phyloP scores from a whole-genome alignment of 352 stramenopile genomes.

The Pythium guiyangense region DNA sequence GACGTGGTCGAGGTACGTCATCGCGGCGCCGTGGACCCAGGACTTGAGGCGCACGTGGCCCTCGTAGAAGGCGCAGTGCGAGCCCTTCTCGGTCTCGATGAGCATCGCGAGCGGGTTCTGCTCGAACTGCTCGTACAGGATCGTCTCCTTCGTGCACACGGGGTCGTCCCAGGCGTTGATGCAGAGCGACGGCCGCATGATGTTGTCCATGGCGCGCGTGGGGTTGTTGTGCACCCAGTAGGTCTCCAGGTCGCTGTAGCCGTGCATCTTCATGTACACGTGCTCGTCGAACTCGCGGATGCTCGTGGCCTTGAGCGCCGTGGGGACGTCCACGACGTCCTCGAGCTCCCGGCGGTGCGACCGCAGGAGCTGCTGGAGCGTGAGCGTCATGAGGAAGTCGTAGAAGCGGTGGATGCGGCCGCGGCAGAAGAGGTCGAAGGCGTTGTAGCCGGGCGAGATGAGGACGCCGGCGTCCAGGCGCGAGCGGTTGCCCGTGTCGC shows the following conservation, averaged over 20 bases:
- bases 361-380: constrained; percentile 59
- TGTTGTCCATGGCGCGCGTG: no score
- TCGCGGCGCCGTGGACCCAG: constrained; percentile 48
- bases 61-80: no score
- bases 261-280: constrained; percentile 82
- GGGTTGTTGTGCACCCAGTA: no score
- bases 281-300: constrained; percentile 73
- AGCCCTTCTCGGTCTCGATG: no score
- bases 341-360: constrained; percentile 38
- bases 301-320: constrained; percentile 40
- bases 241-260: constrained; percentile 53
- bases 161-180: no score
- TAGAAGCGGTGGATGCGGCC: constrained; percentile 65
- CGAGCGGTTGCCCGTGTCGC: constrained; percentile 44
- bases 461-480: constrained; percentile 51
- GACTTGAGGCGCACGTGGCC: constrained; percentile 53
- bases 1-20: constrained; percentile 58
- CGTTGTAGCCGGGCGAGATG: constrained; percentile 76
- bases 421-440: constrained; percentile 62
- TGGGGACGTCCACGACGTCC: constrained; percentile 41
- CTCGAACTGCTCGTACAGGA: no score
- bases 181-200: no score
- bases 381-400: constrained; percentile 75
- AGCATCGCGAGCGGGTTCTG: no score
- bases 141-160: no score